Evolutionary conservation across 495 filamentous ascomycete species (phyloP), one percentile per base, ranked within the genome.

Genomic region (Penicillium chermesinum): DNA sequence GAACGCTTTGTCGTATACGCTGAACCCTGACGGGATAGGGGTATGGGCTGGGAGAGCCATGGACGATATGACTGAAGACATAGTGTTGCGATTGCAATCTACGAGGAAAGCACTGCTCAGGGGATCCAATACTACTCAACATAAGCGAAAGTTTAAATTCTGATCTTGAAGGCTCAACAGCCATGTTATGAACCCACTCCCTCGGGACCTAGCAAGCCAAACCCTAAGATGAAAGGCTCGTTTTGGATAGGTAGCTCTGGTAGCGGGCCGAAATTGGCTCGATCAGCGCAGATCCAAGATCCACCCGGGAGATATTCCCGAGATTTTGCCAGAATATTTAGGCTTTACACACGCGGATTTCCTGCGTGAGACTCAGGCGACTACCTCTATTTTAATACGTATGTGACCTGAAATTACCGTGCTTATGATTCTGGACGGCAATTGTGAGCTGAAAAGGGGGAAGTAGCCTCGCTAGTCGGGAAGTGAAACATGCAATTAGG

Each of bases 1-100:
- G 55, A 74, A 74, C 36, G 45, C 51, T 33, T 61, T 50, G 52
- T 70, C 58, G 51, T 69, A 62, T 20, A 63, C 38, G 21, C 52
- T 50, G 50, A 65, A 65, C 10, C 49, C 52, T 1, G 62, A 49
- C 0, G 59, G 50, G 13, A 62, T 44, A 6, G 44, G 17, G 22
- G 40, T 48, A 27, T 45, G 53, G 19, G 52, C 48, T 37, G 37
- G 25, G 27, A 41, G 21, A 14, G 39, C 54, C n/a, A 30, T 1
- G 22, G 21, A 30, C 12, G 35, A 51, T 22, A 36, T 3, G 22
- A 38, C 35, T 25, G 42, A 36, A 27, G 49, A 12, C 43, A 42
- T 46, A 17, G 18, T 34, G 35, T 27, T 32, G 37, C 15, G 21
- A 21, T 20, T 38, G 2, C n/a, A 12, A n/a, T 7, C 41, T 22